Base-by-base conservation (phyloP, 1,139 yeast species). In the Candida sp. region DNA sequence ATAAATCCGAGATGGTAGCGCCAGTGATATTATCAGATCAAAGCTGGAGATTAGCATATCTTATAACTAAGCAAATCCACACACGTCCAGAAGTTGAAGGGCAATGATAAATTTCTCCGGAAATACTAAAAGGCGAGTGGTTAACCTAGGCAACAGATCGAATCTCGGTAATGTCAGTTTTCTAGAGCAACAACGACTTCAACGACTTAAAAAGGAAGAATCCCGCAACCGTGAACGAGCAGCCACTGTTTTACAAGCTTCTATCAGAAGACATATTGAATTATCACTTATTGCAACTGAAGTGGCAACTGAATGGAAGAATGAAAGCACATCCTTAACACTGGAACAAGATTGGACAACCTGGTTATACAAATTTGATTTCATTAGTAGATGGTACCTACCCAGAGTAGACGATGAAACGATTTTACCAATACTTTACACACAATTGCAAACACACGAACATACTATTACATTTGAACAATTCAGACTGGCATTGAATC, bases 41-140 rank as follows among this genome's bases (percentile, higher is more conserved):
- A 25, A 25, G 11, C 29, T 7, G 19, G 19, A 15, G 19, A 15
- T 15, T 15, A 15, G 2, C 2, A 15, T 25, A 25, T 7, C 29
- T 2, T 25, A 25, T 25, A 7, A 25, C 29, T 25, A 25, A 25
- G 29, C 29, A 25, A 25, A 7, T 25, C 9, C 7, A 7, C 3
- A 25, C 11, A 25, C 29, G 11, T 25, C 9, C 29, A 7, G 7
- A 11, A 25, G 11, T 6, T 32, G 34, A n/a, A 19, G 19, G 23
- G 27, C 33, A 21, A 74, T 74, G 79, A 48, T 76, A 38, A 83
- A 84, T 63, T 86, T 86, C 63, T 81, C 82, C 4, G 95, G 95
- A 2, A 78, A 77, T 45, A 75, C 75, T 4, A 74, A 72, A 51
- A 76, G 79, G 50, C 70, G 97, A 45, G 78, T 75, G 35, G 84